A percentile compares a stretch with the other conserved stretches of the same genome.
These are phyloP conservation scores for Boletus coccyginus DNA, from an alignment of 768 basidiomycete species.

Conservation along the genomic window DNA sequence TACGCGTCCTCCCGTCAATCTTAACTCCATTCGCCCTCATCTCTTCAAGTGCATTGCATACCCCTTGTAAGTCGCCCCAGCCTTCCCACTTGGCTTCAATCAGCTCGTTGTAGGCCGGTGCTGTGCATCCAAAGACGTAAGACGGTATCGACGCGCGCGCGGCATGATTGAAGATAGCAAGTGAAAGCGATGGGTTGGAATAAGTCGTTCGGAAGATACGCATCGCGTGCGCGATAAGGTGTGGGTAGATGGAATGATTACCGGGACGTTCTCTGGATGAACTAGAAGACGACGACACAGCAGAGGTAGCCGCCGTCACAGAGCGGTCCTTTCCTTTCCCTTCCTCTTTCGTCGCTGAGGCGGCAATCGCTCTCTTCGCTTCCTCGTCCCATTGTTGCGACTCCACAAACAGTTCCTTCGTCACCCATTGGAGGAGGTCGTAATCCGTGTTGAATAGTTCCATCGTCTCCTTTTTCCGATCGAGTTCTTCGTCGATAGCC, in stretches of 20 bases:
- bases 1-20: slow-evolving; percentile 57
- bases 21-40: slow-evolving; percentile 80
- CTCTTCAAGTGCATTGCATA: slow-evolving; percentile 70
- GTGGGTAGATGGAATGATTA: slow-evolving; percentile 68
- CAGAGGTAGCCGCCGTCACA: neutral
- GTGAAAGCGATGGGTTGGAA: slow-evolving; percentile 73
- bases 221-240: slow-evolving; percentile 77
- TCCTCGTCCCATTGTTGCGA: slow-evolving; percentile 49
- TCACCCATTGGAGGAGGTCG: slow-evolving; percentile 72
- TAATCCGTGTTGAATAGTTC: slow-evolving; percentile 64
- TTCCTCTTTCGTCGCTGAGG: slow-evolving; percentile 2
- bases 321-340: neutral
- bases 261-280: slow-evolving; percentile 32
- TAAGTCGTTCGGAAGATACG: slow-evolving; percentile 75
- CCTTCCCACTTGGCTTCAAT: slow-evolving; percentile 81
- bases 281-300: neutral
- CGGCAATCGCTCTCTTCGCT: slow-evolving; percentile 38
- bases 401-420: slow-evolving; percentile 64
- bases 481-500: slow-evolving; percentile 53
- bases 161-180: slow-evolving; percentile 81
- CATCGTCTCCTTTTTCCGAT: slow-evolving; percentile 72
- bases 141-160: slow-evolving; percentile 70
- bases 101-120: slow-evolving; percentile 84
- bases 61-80: slow-evolving; percentile 79
- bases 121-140: slow-evolving; percentile 89